Percentiles rank a stretch among this genome's conserved stretches.
Evolutionary conservation across 2,329 filamentous ascomycete species (phyloP).

Genomic region (Lasiodiplodia citricola): DNA sequence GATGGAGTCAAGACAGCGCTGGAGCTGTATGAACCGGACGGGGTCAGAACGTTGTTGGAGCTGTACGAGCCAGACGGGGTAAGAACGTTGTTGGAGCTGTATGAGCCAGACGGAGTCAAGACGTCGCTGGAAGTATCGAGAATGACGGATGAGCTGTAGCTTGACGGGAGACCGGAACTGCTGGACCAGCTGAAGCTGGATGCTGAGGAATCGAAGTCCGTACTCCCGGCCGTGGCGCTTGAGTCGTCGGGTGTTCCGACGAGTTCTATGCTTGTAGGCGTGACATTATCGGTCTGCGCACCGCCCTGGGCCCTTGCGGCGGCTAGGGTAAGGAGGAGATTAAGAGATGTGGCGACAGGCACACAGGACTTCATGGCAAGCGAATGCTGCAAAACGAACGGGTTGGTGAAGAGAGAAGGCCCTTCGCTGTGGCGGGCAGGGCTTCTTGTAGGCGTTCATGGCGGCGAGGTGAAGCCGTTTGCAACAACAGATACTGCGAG

Average conservation of each 20-base stretch:
- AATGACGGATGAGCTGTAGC: not conserved
- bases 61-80: not conserved
- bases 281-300: not conserved
- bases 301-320: constrained; percentile 5
- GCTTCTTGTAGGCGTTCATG: constrained; percentile 17
- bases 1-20: not conserved
- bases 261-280: not conserved
- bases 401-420: not conserved
- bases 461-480: constrained; percentile 2
- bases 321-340: constrained; percentile 7
- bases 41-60: not conserved
- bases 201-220: no score
- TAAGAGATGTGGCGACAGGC: constrained; percentile 11
- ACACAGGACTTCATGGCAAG: constrained; percentile 18
- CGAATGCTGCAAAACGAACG: not conserved
- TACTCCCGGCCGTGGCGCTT: not conserved
- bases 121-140: not conserved
- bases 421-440: not conserved
- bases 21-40: not conserved
- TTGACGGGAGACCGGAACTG: not conserved
- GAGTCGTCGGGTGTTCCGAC: not conserved
- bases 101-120: not conserved
- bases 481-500: constrained; percentile 8
- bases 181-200: no score
- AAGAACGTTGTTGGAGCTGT: not conserved